phyloP scores from a whole-genome alignment of 108 stramenopile species.

The Aurantiochytrium sp. region DNA sequence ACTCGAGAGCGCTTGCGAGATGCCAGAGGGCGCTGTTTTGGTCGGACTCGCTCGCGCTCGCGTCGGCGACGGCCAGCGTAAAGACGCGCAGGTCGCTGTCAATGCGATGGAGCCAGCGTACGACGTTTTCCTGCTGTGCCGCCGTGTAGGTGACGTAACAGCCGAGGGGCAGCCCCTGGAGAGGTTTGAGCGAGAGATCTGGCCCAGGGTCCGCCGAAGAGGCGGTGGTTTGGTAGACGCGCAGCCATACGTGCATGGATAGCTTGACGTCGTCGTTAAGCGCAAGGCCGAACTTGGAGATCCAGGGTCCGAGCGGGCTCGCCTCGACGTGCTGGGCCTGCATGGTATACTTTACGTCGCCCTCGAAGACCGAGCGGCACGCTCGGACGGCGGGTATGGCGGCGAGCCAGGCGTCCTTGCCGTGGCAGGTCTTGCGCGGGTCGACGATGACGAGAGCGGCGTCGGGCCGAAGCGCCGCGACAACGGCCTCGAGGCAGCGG shows the following conservation, averaged over 20 bases:
- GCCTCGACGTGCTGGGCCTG: neutral
- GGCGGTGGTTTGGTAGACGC: neutral
- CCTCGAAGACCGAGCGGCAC: neutral
- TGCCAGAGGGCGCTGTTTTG: neutral
- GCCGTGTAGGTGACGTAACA: neutral
- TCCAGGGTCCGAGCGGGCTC: neutral
- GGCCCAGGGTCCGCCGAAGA: neutral
- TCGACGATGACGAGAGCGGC: neutral
- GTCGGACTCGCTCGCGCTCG: neutral
- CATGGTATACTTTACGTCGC: neutral
- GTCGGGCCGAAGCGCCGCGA: neutral
- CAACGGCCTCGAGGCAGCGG: neutral
- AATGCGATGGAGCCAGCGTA: neutral
- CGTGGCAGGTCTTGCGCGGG: neutral
- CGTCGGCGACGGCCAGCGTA: neutral
- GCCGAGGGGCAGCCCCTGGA: neutral
- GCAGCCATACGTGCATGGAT: neutral
- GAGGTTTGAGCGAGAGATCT: neutral
- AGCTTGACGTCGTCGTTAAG: neutral
- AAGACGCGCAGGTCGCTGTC: neutral
- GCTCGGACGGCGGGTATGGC: neutral
- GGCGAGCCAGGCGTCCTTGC: neutral
- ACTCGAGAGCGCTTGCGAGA: neutral
- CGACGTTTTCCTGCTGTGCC: neutral
- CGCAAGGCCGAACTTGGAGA: neutral